Base-by-base conservation (phyloP, 805 yeast genomes). In the Pichia exigua region DNA sequence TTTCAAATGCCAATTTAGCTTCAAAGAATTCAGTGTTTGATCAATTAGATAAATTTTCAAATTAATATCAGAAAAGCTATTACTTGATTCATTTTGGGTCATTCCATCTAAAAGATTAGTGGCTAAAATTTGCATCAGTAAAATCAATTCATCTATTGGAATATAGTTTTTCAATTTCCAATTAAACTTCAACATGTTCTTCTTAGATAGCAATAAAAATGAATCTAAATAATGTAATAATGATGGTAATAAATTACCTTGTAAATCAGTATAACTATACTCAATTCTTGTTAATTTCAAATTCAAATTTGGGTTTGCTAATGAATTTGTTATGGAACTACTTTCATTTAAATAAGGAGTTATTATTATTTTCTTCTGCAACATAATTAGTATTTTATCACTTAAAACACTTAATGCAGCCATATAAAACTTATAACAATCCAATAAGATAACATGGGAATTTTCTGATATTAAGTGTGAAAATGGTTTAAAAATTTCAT, bases 91-190 rank as follows among this genome's bases (percentile, higher is more conserved):
- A 12, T 42, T 40, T 30, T 60, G 64, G 10, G 22, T 32, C 17
- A 69, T 51, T 1, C 60, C 61, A 18, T 40, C 22, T 52, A 75
- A 75, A 60, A 79, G 68, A 60, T 80, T 82, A 9, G 79, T 75
- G 2, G 78, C 73, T 47, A 81, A 69, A 32, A 80, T 76, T 15
- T 78, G 75, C 56, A 78, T 68, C 53, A 79, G 65, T 49, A 80
- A 61, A 15, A 79, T 75, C 17, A 81, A 72, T 9, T 82, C 78
- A 62, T 81, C 84, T 48, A 80, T 68, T 3, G 86, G 86, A 46
- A 81, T 73, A n/a, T 79, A 77, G 44, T 82, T 69, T 59, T 80
- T 75, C 46, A 80, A 71, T 55, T 79, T 81, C 85, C 85, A 81
- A 57, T 80, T 81, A 62, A 70, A 81, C 51, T 74, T 57, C 27